Evolutionary conservation across 2,329 filamentous ascomycete genomes (phyloP).

Genomic region (Pseudopithomyces chartarum): DNA sequence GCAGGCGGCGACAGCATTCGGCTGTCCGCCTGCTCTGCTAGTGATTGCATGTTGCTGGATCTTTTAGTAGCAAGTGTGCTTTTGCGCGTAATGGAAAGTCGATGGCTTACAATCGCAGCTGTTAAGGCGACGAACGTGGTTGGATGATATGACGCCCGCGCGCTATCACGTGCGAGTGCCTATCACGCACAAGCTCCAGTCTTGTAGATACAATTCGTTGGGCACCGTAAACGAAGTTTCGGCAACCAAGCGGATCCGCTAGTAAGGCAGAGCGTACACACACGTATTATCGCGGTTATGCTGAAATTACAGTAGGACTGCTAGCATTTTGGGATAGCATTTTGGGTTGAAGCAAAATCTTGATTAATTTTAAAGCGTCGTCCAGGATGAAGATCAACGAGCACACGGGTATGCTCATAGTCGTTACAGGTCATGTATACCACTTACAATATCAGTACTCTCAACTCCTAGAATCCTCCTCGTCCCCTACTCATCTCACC

Average conservation of each 20-base stretch:
- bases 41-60: conserved; percentile 5
- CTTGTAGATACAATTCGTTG: too few relatives aligned
- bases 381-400: conserved; percentile 50
- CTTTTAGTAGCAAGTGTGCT: background rate
- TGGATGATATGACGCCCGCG: background rate
- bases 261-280: background rate
- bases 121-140: background rate
- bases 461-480: conserved; percentile 70
- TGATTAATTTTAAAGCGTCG: background rate
- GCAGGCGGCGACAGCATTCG: conserved; percentile 12
- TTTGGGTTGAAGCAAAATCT: background rate
- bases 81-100: background rate
- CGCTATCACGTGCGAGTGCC: background rate
- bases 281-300: too few relatives aligned
- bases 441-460: conserved; percentile 60
- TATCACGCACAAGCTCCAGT: too few relatives aligned
- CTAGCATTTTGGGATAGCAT: background rate
- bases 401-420: conserved; percentile 35
- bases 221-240: too few relatives aligned
- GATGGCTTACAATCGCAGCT: background rate
- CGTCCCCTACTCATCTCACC: conserved; percentile 81
- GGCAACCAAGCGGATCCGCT: too few relatives aligned
- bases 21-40: conserved; percentile 1
- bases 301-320: too few relatives aligned
- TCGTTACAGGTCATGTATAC: background rate